phyloP scores from a whole-genome alignment of 2,329 filamentous ascomycete genomes.

The Trichoderma arundinaceum region DNA sequence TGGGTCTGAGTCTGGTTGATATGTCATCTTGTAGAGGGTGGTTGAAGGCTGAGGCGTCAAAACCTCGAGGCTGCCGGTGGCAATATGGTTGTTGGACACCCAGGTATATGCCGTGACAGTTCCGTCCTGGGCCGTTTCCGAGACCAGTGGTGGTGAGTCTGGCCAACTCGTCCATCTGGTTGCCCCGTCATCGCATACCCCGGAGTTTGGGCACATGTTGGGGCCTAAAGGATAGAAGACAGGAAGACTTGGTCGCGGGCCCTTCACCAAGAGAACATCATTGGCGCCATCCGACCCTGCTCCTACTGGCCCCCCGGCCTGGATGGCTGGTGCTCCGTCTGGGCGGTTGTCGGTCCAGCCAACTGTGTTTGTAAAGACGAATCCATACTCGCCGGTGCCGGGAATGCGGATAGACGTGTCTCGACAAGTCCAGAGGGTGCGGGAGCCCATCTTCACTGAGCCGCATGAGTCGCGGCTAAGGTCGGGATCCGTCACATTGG shows the following conservation, averaged over 20 bases:
- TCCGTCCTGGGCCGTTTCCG: constrained; percentile 23
- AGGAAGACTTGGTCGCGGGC: constrained; percentile 29
- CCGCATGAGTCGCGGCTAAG: constrained; percentile 34
- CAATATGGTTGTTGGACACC: constrained; percentile 27
- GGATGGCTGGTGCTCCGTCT: constrained; percentile 33
- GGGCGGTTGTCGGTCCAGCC: constrained; percentile 31
- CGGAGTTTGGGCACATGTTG: constrained; percentile 28
- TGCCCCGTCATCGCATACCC: constrained; percentile 29
- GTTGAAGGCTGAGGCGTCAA: constrained; percentile 23
- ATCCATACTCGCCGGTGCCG: constrained; percentile 21
- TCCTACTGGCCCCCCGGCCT: constrained; percentile 23
- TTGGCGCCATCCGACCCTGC: constrained; percentile 30
- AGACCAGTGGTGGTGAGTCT: constrained; percentile 34
- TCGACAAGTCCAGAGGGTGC: constrained; percentile 35
- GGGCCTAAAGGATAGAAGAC: constrained; percentile 26
- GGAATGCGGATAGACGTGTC: constrained; percentile 30
- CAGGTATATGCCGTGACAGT: constrained; percentile 34
- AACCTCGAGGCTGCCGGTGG: constrained; percentile 6
- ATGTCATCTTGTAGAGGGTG: constrained; percentile 34
- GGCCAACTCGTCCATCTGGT: constrained; percentile 34
- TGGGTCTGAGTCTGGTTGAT: constrained; percentile 29
- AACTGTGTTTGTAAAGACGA: constrained; percentile 32
- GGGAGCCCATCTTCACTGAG: constrained; percentile 32
- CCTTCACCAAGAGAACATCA: constrained; percentile 30
- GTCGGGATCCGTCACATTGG: constrained; percentile 32